Evolutionary conservation across 495 filamentous ascomycete species (phyloP), one percentile per base, ranked within the genome.

Genomic region (Parachaetomium inaequale): DNA sequence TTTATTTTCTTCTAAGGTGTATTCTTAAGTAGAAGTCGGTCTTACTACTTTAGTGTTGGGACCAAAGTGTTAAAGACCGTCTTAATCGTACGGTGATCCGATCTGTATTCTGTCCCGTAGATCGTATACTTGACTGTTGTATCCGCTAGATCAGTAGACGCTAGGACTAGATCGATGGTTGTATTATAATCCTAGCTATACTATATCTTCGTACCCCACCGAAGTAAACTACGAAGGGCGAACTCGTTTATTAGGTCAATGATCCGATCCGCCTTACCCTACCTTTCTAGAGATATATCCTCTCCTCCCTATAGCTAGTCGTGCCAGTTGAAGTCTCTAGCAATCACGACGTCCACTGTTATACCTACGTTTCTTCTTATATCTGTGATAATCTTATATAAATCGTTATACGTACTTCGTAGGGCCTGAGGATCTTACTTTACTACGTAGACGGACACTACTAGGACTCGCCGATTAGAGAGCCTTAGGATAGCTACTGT

Each of bases 371-470:
- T n/a, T 47, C 61, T 38, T 31, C 26, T 57, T 32, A 26, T 17
- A 23, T 46, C 17, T 8, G 14, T 46, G 25, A 57, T 32, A 4
- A 46, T 32, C 15, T 43, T 56, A 25, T 23, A 14, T 43, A 55
- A 43, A 43, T 56, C 19, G 36, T 42, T 19, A 25, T 15, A 56
- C 5, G 14, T 14, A 1, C 19, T 19, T 29, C n/a, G 0, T 46
- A 57, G 38, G 1, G 40, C 40, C 17, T 46, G 17, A 32, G 26
- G 19, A 59, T 59, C 55, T 32, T 47, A 1, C 36, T 46, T 53
- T 34, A 25, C 12, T 53, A 63, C 61, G 55, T 63, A 63, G 25
- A 63, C 61, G 6, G 59, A 61, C 32, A 53, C 59, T 25, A 61
- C 47, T 17, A 61, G 21, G 23, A 61, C 34, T 46, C 10, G 21